A percentile compares a stretch with the other conserved stretches of the same genome.
These are phyloP conservation scores for Setaria viridis DNA, from an alignment of 202 grass and related monocot species.

Conservation along the genomic window DNA sequence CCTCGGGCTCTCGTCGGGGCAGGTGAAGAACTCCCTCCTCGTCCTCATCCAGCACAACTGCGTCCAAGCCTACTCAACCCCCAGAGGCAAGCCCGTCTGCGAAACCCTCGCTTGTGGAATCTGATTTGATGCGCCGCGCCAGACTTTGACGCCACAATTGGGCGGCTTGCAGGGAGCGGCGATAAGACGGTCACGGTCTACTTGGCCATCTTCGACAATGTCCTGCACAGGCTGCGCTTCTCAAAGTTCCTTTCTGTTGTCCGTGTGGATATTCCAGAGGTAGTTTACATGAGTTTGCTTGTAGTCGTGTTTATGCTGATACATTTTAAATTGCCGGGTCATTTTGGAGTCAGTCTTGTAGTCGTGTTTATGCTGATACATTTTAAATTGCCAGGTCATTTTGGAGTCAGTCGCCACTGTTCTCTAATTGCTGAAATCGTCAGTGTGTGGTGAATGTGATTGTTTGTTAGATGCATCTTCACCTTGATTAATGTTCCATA, in stretches of 20 bases:
- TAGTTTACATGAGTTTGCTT: constrained; percentile 43
- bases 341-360: neutral
- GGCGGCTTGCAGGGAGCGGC: constrained; percentile 23
- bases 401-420: neutral
- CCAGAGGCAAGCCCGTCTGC: constrained; percentile 39
- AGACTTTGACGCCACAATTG: constrained; percentile 17
- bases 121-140: neutral
- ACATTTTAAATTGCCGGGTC: neutral
- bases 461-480: constrained; percentile 21
- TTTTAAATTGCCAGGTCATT: neutral
- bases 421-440: constrained; percentile 25
- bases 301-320: neutral
- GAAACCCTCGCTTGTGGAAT: constrained; percentile 9
- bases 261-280: constrained; percentile 63
- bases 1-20: constrained; percentile 43
- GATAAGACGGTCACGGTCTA: constrained; percentile 61
- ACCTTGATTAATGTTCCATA: constrained; percentile 10
- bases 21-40: constrained; percentile 89
- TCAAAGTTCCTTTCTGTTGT: constrained; percentile 77
- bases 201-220: constrained; percentile 71
- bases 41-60: constrained; percentile 95
- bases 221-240: constrained; percentile 75
- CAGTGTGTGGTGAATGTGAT: neutral
- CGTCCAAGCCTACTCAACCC: constrained; percentile 71
- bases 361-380: neutral